These are phyloP conservation scores for Melocanna baccifera DNA, from an alignment of 176 grass and related monocot species.

Conservation along the genomic window DNA sequence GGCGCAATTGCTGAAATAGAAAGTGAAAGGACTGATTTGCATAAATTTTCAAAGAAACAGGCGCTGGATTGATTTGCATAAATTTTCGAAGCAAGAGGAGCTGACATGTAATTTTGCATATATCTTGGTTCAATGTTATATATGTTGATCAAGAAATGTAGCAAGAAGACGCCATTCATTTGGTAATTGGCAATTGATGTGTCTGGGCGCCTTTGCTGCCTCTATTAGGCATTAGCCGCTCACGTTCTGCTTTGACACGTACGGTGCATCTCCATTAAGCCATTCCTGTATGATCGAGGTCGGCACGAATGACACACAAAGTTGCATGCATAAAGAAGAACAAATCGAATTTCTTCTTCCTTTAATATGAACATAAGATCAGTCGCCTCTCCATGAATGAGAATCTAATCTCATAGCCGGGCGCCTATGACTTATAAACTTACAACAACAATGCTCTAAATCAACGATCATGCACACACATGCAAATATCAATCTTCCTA, in stretches of 20 bases:
- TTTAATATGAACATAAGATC: conserved; percentile 31
- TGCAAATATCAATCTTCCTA: conserved; percentile 3
- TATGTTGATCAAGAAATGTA: neutral
- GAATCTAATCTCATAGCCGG: conserved; percentile 37
- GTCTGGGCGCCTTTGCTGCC: neutral
- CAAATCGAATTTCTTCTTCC: conserved; percentile 32
- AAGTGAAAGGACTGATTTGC: neutral
- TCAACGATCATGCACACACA: conserved; percentile 27
- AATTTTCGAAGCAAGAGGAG: neutral
- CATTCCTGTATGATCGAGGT: too few species aligned
- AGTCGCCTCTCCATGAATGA: conserved; percentile 49
- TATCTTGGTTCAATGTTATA: neutral
- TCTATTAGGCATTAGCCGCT: too few species aligned
- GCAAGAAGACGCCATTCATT: too few species aligned
- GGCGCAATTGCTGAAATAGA: neutral
- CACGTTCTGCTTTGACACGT: too few species aligned
- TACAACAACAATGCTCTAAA: conserved; percentile 24
- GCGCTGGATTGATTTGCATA: too few species aligned
- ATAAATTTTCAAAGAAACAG: too few species aligned
- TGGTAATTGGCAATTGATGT: neutral
- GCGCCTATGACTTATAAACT: conserved; percentile 2
- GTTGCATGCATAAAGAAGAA: conserved; percentile 25
- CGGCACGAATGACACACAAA: neutral
- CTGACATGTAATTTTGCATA: neutral
- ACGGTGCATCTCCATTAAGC: too few species aligned